Conservation (phyloP, 129 eudicot species). For the Artemisia tridentata region DNA sequence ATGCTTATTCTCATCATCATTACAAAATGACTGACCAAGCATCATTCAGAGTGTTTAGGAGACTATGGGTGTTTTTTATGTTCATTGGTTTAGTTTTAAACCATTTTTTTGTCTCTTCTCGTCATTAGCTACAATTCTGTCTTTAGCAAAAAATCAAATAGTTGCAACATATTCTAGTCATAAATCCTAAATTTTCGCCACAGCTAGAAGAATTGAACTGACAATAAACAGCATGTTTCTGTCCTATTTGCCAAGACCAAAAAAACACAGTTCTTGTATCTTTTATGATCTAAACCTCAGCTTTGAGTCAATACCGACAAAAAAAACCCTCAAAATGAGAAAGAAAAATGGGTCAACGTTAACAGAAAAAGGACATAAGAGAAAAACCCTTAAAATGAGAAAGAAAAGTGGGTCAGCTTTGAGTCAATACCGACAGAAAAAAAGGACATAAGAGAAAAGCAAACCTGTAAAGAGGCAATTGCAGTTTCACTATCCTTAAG, state of each 20-base stretch:
- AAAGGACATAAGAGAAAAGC: conserved; percentile 7
- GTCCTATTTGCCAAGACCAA: neutral
- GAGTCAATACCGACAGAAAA: too few species aligned
- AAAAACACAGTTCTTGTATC: neutral
- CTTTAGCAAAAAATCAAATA: neutral
- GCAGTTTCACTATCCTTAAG: conserved; percentile 88
- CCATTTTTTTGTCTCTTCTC: neutral
- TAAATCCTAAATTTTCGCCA: too few species aligned
- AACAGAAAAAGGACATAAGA: neutral
- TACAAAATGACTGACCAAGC: too few species aligned
- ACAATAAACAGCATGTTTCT: neutral
- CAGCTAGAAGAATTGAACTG: neutral
- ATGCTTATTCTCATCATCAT: too few species aligned
- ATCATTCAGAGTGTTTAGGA: too few species aligned
- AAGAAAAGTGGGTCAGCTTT: neutral
- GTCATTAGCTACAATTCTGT: neutral
- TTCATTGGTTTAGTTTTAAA: neutral
- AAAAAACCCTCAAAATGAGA: too few species aligned
- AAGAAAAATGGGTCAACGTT: neutral
- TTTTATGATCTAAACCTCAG: neutral
- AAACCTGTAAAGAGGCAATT: conserved; percentile 79
- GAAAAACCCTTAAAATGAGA: neutral
- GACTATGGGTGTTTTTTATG: neutral
- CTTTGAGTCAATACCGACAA: neutral
- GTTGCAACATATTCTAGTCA: too few species aligned